These are phyloP conservation scores for Sordariomycetes sp. DNA, from an alignment of 2,329 filamentous ascomycete genomes.

Conservation along the genomic window DNA sequence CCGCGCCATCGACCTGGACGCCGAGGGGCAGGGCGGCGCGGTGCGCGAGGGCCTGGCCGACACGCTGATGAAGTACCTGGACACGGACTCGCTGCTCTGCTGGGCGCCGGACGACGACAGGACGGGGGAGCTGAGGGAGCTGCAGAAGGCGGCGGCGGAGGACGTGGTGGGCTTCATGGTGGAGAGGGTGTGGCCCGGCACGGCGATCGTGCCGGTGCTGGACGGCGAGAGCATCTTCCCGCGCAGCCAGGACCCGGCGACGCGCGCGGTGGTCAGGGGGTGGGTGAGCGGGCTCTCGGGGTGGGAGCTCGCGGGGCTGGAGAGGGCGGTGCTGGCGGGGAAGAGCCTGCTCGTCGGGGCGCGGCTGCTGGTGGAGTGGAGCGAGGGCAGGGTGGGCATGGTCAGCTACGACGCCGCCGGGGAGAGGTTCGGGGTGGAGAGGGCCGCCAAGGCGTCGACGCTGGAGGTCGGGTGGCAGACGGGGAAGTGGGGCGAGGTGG, in stretches of 20 bases:
- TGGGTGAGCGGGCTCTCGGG: slow-evolving; percentile 66
- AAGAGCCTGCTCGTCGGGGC: slow-evolving; percentile 77
- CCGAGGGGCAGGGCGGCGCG: slow-evolving; percentile 41
- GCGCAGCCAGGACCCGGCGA: slow-evolving; percentile 58
- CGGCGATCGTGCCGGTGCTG: slow-evolving; percentile 71
- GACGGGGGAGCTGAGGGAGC: slow-evolving; percentile 43
- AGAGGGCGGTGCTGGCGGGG: slow-evolving; percentile 71
- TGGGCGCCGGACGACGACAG: slow-evolving; percentile 56
- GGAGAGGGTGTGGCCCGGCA: slow-evolving; percentile 70
- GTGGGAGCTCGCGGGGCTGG: slow-evolving; percentile 79
- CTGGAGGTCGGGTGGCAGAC: slow-evolving; percentile 89
- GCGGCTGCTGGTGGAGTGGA: slow-evolving; percentile 79
- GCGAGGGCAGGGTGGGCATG: slow-evolving; percentile 44
- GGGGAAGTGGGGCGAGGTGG: slow-evolving; percentile 86
- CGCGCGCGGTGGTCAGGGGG: slow-evolving; percentile 63
- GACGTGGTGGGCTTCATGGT: slow-evolving; percentile 64
- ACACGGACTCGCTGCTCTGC: slow-evolving; percentile 87
- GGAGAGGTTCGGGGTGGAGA: slow-evolving; percentile 62
- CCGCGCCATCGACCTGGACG: slow-evolving; percentile 72
- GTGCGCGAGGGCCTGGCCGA: slow-evolving; percentile 54
- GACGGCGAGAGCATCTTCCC: slow-evolving; percentile 69
- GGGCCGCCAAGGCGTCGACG: slow-evolving; percentile 67
- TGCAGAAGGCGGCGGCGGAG: slow-evolving; percentile 60
- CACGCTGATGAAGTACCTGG: slow-evolving; percentile 72
- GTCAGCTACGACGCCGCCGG: slow-evolving; percentile 19